Evolutionary conservation across 2,329 filamentous ascomycete genomes (phyloP).

Genomic region (Neurospora sp.): DNA sequence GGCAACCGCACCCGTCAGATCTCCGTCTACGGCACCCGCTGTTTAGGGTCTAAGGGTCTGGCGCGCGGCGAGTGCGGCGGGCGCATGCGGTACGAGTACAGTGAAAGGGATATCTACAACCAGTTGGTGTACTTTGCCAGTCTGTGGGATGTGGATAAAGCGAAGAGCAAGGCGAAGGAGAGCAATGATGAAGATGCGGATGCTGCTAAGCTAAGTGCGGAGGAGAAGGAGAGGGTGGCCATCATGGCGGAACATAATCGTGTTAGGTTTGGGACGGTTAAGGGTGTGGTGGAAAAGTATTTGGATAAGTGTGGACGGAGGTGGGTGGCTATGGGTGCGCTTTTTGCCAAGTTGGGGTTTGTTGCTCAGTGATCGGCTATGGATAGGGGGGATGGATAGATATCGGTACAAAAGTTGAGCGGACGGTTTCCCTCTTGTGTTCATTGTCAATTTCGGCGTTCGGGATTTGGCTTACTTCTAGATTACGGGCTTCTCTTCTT

Average conservation of each 20-base stretch:
- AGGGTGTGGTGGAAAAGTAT: constrained; percentile 70
- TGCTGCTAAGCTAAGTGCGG: constrained; percentile 24
- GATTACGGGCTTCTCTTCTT: not conserved
- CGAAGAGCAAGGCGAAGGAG: constrained; percentile 41
- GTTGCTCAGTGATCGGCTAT: constrained; percentile 11
- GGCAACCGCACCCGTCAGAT: constrained; percentile 82
- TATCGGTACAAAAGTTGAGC: not conserved
- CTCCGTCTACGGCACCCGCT: constrained; percentile 83
- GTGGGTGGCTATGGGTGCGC: constrained; percentile 86
- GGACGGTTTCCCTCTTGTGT: not conserved
- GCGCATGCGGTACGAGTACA: constrained; percentile 78
- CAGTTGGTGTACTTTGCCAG: constrained; percentile 80
- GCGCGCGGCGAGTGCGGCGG: constrained; percentile 70
- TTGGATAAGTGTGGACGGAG: constrained; percentile 81
- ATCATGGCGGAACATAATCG: constrained; percentile 77
- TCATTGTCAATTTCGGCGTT: not conserved
- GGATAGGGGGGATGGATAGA: not conserved
- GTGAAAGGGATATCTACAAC: constrained; percentile 87
- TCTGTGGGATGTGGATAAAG: constrained; percentile 85
- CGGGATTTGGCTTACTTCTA: not conserved
- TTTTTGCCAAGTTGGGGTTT: constrained; percentile 64
- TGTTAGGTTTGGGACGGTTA: constrained; percentile 64
- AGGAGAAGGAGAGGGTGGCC: constrained; percentile 54
- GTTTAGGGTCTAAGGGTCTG: constrained; percentile 76
- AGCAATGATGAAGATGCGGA: constrained; percentile 11